Evolutionary conservation across 192 early-diverging fungal species (phyloP), one percentile per base, ranked within the genome.

Genomic region (Irineochytrium annulatum): DNA sequence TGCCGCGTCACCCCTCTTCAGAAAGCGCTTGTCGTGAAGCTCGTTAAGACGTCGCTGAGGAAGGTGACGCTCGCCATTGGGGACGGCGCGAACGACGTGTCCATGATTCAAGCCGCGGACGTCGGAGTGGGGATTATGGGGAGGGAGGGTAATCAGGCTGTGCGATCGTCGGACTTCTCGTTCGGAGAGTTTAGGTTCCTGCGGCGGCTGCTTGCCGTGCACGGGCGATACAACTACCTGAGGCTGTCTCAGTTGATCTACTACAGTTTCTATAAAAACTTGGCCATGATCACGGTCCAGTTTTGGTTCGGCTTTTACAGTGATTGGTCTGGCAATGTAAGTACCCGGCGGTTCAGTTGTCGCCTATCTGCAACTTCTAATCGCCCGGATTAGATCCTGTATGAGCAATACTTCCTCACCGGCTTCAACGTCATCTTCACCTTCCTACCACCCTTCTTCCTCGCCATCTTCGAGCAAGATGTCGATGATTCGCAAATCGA

Each of bases 51-150:
- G 6, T 81, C 85, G 14, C 76, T 92, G 27, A 86, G 90, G 41
- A 88, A 87, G 3, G 84, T 95, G 81, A 92, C 89, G 27, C 68
- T 85, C 16, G 78, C 83, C 0, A 83, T 85, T 51, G 83, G 83
- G 1, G 83, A 85, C 60, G 83, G 83, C 30, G 83, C 83, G 17
- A 85, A 85, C 70, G 83, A 85, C 45, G 80, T 82, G 5, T 61
- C 73, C 5, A 85, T 85, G 83, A 85, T 85, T 43, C 81, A 81
- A 61, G 70, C 64, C 3, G 80, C 77, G 0, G 59, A 77, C 51
- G 68, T 82, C 8, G 77, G 80, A 34, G 77, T 85, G 5, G 83
- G 83, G 8, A 79, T 85, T 49, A 72, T 73, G 55, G 83, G 83
- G 13, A 64, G 73, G 34, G 83, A 85, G 60, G 83, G 83, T 11